phyloP scores from a whole-genome alignment of 2,329 filamentous ascomycete species.

The Monosporascus sp. region DNA sequence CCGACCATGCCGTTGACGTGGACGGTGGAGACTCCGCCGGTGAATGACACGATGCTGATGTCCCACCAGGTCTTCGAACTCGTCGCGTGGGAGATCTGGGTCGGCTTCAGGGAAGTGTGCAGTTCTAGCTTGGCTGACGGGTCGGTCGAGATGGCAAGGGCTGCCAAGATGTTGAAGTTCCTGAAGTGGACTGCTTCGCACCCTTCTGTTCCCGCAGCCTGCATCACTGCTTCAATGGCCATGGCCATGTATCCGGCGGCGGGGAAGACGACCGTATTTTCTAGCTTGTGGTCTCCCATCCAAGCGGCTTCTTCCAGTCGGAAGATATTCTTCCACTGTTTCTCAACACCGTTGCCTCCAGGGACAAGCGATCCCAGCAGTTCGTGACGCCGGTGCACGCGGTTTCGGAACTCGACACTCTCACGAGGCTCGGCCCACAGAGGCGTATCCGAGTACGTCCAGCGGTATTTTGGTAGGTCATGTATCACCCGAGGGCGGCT shows the following conservation, averaged over 20 bases:
- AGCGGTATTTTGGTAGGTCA: conserved; percentile 1
- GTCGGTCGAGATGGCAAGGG: conserved; percentile 1
- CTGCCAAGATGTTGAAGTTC: conserved; percentile 13
- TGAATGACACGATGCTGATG: conserved; percentile 2
- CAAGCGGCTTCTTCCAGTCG: not conserved
- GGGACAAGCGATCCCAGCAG: not conserved
- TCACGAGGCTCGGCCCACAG: not conserved
- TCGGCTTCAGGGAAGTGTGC: conserved; percentile 1
- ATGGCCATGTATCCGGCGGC: conserved; percentile 1
- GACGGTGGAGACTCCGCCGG: not conserved
- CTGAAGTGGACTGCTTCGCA: not conserved
- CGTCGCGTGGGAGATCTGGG: not conserved
- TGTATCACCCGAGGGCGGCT: not conserved
- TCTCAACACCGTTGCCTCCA: not conserved
- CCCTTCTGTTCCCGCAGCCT: not conserved
- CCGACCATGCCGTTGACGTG: conserved; percentile 6
- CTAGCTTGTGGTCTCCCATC: not conserved
- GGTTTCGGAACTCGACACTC: not conserved
- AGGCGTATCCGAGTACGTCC: not conserved
- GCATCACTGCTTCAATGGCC: conserved; percentile 1
- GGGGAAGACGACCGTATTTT: not conserved
- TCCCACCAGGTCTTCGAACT: conserved; percentile 7
- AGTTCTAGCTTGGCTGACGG: conserved; percentile 1
- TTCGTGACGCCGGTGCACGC: not conserved
- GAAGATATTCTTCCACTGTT: not conserved